Evolutionary conservation across 78 protist genomes (phyloP), one percentile per base, ranked within the genome.

Genomic region (Dictyostelium firmibasis): DNA sequence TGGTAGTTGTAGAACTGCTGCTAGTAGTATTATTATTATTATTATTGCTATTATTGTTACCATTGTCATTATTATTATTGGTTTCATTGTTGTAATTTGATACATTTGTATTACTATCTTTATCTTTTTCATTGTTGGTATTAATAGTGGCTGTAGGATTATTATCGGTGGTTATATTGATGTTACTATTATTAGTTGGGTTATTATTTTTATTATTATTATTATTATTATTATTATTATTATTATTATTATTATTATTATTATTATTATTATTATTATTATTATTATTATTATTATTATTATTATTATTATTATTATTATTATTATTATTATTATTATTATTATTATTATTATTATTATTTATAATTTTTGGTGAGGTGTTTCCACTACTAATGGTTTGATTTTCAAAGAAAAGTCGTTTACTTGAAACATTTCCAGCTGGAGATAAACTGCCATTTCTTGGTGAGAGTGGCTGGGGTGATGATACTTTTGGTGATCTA

Each of bases 381-480:
- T 67, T 67, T 3, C 31, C 75, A 25, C 75, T 75, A 29, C 25
- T 31, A 31, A n/a, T 75, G 13, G 14, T 36, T 43, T 77, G 83
- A 41, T 77, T 77, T 77, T 77, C 83, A 77, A 77, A 77, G 47
- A 77, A 77, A 38, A n/a, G 60, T 77, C 83, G 38, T 77, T 77
- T 77, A 5, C 83, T 77, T 3, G 50, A 41, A 77, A 77, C 83
- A 41, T 77, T 77, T 38, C 83, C 60, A 13, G 29, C 18, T 16
- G 79, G 79, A 13, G 79, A 72, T 27, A 31, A 23, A 38, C 62
- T 44, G 0, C 84, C 64, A 31, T 33, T 38, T 31, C 64, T 44
- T 78, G 84, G 64, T 23, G 70, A 44, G 3, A 72, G 43, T 72
- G 35, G 79, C 33, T 72, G 79, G 0, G 79, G 79, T 14, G 79